Evolutionary conservation across 2,329 filamentous ascomycete genomes (phyloP).

Genomic region (Setomelanomma holmii): DNA sequence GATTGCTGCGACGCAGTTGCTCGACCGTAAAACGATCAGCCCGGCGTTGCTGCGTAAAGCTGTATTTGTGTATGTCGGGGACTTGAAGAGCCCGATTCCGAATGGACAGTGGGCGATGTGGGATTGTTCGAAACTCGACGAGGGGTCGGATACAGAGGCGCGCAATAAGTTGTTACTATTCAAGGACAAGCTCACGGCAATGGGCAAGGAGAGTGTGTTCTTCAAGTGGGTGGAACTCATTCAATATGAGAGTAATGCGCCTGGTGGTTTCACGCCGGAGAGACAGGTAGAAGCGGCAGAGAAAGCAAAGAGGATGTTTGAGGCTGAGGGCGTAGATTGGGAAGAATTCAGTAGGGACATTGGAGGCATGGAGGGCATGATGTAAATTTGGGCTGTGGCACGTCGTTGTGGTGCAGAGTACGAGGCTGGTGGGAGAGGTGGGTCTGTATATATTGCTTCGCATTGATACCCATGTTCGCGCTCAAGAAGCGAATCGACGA

Average conservation of each 20-base stretch:
- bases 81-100: conserved; percentile 17
- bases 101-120: conserved; percentile 75
- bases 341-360: conserved; percentile 78
- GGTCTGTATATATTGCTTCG: conserved; percentile 1
- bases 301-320: conserved; percentile 78
- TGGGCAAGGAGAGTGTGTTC: conserved; percentile 89
- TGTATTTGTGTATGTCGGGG: conserved; percentile 57
- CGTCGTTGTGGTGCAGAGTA: too few relatives aligned
- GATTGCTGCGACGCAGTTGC: conserved; percentile 73
- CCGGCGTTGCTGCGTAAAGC: conserved; percentile 74
- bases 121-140: conserved; percentile 62
- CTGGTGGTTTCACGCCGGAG: conserved; percentile 78
- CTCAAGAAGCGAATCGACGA: not conserved
- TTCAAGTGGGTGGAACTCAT: conserved; percentile 93
- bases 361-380: conserved; percentile 65
- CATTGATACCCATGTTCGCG: conserved; percentile 7
- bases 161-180: conserved; percentile 80
- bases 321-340: conserved; percentile 79
- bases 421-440: not conserved
- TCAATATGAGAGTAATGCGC: conserved; percentile 81
- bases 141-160: conserved; percentile 65
- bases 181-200: conserved; percentile 73
- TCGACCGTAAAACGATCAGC: conserved; percentile 66
- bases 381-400: conserved; percentile 46
- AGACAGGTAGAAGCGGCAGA: conserved; percentile 74